Percentiles rank a stretch among this genome's conserved stretches.
These are phyloP conservation scores for Kluyveromyces siamensis DNA, from an alignment of 805 yeast genomes.

Conservation along the genomic window DNA sequence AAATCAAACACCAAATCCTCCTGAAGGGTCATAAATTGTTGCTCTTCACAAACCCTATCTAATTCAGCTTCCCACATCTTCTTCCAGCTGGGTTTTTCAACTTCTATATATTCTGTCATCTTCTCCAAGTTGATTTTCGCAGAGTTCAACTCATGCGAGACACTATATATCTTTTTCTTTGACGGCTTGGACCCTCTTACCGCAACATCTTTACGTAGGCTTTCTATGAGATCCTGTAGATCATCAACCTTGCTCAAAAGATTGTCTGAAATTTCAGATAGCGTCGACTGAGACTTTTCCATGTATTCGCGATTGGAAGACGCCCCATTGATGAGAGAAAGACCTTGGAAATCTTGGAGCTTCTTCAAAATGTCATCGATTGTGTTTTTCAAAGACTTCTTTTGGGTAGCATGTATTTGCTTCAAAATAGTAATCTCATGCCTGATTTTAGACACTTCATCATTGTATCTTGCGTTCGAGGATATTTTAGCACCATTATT, in stretches of 20 bases:
- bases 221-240: constrained; percentile 84
- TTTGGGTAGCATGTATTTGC: constrained; percentile 43
- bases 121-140: constrained; percentile 45
- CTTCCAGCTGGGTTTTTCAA: constrained; percentile 81
- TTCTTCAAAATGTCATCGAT: constrained; percentile 37
- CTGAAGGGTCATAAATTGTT: constrained; percentile 82
- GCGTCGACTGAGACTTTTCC: constrained; percentile 61
- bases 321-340: constrained; percentile 31
- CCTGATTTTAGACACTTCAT: constrained; percentile 36
- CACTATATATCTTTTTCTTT: constrained; percentile 57
- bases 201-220: constrained; percentile 82
- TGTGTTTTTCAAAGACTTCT: constrained; percentile 33
- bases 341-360: constrained; percentile 42
- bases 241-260: constrained; percentile 80
- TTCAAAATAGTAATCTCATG: constrained; percentile 51
- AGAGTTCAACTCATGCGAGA: constrained; percentile 51
- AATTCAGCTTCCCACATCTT: constrained; percentile 87
- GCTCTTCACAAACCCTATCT: constrained; percentile 87
- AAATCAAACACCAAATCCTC: constrained; percentile 77
- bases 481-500: not conserved
- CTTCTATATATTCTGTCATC: constrained; percentile 51
- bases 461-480: constrained; percentile 13
- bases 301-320: constrained; percentile 46
- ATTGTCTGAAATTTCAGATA: constrained; percentile 69
- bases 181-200: constrained; percentile 80